Evolutionary conservation across 352 stramenopile genomes (phyloP), one percentile per base, ranked within the genome.

Genomic region (Phytophthora pisi): DNA sequence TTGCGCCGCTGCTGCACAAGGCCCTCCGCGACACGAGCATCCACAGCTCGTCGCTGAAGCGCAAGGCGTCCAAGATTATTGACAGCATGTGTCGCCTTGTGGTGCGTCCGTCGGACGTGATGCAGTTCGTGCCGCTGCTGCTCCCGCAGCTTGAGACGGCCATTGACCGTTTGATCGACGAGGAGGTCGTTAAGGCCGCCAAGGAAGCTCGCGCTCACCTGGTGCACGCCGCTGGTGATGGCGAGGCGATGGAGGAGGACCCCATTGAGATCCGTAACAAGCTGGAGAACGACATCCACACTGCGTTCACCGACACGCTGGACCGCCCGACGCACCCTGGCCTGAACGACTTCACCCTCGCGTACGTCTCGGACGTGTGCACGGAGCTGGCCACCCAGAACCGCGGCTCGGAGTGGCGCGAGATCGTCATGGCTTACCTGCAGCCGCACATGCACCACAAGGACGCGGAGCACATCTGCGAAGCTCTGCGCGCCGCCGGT

Each of bases 51-150:
- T 93, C 90, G 15, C 79, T 97, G 36, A 97, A 98, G 77, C 86
- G 93, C 43, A 92, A 96, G 72, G 92, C 88, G 13, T 94, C 90
- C 57, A 83, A 93, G 64, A 96, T 98, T 56, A 98, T 98, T 71
- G 91, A 97, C 69, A 97, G 93, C 70, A 98, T 98, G 93, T 96
- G 85, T 49, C 88, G 87, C 54, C 78, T 98, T 9, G 91, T 98
- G 24, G 79, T 87, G 57, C 81, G 77, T 42, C 91, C 92, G 26
- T 91, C 88, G 36, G 92, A 96, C 38, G 92, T 98, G 61, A 91
- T 93, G 57, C 91, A 89, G 38, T 98, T 98, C 68, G 87, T 97
- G 43, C 87, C 89, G n/a, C 73, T 98, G 46, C 75, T 98, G 45
- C 80, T 98, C 20, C 95, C 95, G 7, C 91, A 97, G 73, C 78